These are phyloP conservation scores for Trametes elegans DNA, from an alignment of 768 basidiomycete species.

Conservation along the genomic window DNA sequence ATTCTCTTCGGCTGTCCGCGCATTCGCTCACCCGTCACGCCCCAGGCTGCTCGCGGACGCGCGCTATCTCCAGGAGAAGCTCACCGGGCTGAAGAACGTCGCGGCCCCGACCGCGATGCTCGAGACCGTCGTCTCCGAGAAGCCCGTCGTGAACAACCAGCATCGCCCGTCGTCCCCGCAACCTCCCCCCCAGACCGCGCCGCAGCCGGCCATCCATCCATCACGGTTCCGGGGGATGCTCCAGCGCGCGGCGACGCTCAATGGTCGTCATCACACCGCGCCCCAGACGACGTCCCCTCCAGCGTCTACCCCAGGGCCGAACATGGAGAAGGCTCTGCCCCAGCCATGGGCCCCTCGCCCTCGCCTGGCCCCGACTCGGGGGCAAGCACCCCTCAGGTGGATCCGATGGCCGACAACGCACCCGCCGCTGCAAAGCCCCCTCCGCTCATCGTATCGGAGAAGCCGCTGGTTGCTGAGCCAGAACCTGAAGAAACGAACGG, in stretches of 20 bases:
- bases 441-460: background rate
- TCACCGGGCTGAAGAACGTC: conserved; percentile 73
- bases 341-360: conserved; percentile 18
- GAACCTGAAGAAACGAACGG: conserved; percentile 4
- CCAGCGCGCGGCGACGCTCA: conserved; percentile 22
- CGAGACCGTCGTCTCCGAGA: conserved; percentile 83
- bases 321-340: conserved; percentile 27
- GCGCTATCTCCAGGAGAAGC: conserved; percentile 69
- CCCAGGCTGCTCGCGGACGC: conserved; percentile 79
- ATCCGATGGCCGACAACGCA: conserved; percentile 18
- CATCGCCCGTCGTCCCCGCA: conserved; percentile 1
- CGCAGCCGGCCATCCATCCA: background rate
- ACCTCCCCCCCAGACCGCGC: conserved; percentile 7
- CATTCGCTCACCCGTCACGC: conserved; percentile 7
- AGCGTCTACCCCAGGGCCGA: conserved; percentile 24
- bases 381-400: conserved; percentile 2
- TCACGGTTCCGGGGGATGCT: conserved; percentile 28
- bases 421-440: conserved; percentile 3
- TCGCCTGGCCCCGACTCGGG: conserved; percentile 7
- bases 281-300: background rate
- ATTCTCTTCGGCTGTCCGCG: conserved; percentile 4
- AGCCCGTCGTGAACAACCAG: conserved; percentile 32
- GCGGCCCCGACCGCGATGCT: conserved; percentile 71
- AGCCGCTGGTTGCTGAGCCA: conserved; percentile 12
- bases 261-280: conserved; percentile 13